Base-by-base conservation (phyloP, 768 basidiomycete species). In the Suillus variegatus region DNA sequence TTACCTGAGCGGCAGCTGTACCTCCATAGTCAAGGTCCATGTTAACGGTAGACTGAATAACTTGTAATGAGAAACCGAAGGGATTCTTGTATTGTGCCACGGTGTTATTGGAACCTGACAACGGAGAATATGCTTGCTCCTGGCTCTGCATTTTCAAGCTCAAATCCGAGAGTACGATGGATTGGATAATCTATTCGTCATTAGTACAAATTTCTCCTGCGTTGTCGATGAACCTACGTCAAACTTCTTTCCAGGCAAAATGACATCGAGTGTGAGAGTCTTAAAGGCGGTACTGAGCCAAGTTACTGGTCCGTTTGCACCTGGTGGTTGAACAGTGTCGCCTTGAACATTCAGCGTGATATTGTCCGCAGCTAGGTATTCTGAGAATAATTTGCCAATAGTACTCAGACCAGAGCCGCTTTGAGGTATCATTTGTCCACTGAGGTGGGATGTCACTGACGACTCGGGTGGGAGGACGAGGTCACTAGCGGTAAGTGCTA, bases 281-380 rank as follows among this genome's bases (percentile, higher is more conserved):
- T 87, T 82, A 79, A 92, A 91, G 6, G 90, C 90, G n/a, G 83
- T 80, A 55, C 83, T 88, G 47, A 92, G 74, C 90, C 90, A 91
- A 4, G 75, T 73, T 16, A 91, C 86, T 0, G 84, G 78, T 25
- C 75, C 76, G 64, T 75, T 77, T 2, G 86, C 78, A 28, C 86
- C 87, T 12, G 77, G 73, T 14, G 90, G 88, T 62, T 86, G 84
- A 7, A 91, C 88, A 20, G 85, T 84, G 43, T 85, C 77, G 32
- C 90, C 90, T 35, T 79, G 80, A 16, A 88, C 85, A 32, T 79
- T 75, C 54, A 92, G 79, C 0, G 88, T 88, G 66, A 86, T 82
- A 65, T 91, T 89, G 66, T 86, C 74, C 4, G 86, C 90, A 20
- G 84, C 82, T 62, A 91, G 78, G 75, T 85, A 92, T 55, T 84